Base-by-base conservation (phyloP, 768 basidiomycete species). In the Pisolithus orientalis region DNA sequence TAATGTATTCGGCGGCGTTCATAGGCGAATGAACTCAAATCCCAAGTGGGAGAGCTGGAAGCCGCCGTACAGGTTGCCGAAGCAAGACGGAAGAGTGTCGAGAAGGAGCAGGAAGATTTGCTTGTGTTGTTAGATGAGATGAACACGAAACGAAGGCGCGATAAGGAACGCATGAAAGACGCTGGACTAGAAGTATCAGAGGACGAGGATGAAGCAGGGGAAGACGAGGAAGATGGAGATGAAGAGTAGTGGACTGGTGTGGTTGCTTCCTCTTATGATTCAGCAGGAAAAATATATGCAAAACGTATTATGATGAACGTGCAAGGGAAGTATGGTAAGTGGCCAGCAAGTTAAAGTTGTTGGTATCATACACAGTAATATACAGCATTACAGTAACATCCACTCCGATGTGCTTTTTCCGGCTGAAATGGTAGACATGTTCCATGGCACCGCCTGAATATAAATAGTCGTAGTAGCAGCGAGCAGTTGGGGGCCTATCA, bases 81-180 rank as follows among this genome's bases (percentile, higher is more conserved):
- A 58, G 77, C 75, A 51, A 87, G 85, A 64, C 78, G 80, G 46
- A 85, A 80, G 58, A 93, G 96, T 8, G 81, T 84, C 24, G 93
- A 96, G 68, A 94, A 94, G 69, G 95, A 99, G 66, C 94, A 97
- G 60, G 95, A 97, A 65, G 95, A 99, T 68, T 67, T 98, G 45
- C 74, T 99, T 21, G 94, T 99, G 10, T 70, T 97, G 31, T 73
- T 99, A 4, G 96, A 98, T 62, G 96, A 98, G 70, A 74, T 96
- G 55, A 89, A 83, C 43, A 79, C 73, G 57, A 99, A 99, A 71
- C 77, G 94, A 49, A 80, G 79, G 71, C 75, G 74, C 58, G 96
- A 98, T 64, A 98, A 98, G 73, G 77, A 67, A 44, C 75, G 78
- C 58, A 80, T 99, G 74, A 75, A 77, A 62, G 80, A 79, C 52